A percentile compares a stretch with the other conserved stretches of the same genome.
These are phyloP conservation scores for Scheffersomyces insectosa DNA, from an alignment of 1,139 yeast genomes.

Conservation along the genomic window DNA sequence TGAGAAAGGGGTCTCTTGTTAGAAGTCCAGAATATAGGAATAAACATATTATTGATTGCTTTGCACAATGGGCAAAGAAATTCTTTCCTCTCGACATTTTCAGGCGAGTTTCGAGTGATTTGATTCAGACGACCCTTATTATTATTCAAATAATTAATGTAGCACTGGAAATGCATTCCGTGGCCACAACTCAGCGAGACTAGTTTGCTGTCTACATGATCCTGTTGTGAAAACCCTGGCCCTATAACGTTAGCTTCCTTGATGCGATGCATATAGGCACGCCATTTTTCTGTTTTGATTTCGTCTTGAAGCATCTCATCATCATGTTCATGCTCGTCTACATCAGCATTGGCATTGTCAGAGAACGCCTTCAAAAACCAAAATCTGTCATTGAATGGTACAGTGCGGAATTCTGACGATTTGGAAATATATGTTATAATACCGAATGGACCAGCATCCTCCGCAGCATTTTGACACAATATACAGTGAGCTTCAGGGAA, in stretches of 20 bases:
- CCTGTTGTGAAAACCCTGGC: slow-evolving; percentile 62
- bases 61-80: slow-evolving; percentile 91
- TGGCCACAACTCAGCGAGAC: slow-evolving; percentile 89
- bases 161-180: slow-evolving; percentile 86
- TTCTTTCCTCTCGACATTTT: slow-evolving; percentile 67
- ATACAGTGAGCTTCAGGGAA: slow-evolving; percentile 84
- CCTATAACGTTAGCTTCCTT: slow-evolving; percentile 55
- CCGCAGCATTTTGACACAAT: slow-evolving; percentile 81
- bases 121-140: slow-evolving; percentile 62
- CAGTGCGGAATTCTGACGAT: slow-evolving; percentile 59
- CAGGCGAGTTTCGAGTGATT: slow-evolving; percentile 81
- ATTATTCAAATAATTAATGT: slow-evolving; percentile 58
- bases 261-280: slow-evolving; percentile 32
- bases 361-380: slow-evolving; percentile 71
- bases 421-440: slow-evolving; percentile 61
- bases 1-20: slow-evolving; percentile 34
- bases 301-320: slow-evolving; percentile 17
- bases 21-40: slow-evolving; percentile 64
- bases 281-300: slow-evolving; percentile 34
- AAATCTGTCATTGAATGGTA: slow-evolving; percentile 63
- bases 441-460: slow-evolving; percentile 73
- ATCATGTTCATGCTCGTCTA: slow-evolving; percentile 23
- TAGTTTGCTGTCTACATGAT: slow-evolving; percentile 45
- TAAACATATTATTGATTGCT: slow-evolving; percentile 77
- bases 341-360: slow-evolving; percentile 53